A percentile compares a stretch with the other conserved stretches of the same genome.
Conservation (phyloP, 345 rosid species). For the Jatropha curcas region DNA sequence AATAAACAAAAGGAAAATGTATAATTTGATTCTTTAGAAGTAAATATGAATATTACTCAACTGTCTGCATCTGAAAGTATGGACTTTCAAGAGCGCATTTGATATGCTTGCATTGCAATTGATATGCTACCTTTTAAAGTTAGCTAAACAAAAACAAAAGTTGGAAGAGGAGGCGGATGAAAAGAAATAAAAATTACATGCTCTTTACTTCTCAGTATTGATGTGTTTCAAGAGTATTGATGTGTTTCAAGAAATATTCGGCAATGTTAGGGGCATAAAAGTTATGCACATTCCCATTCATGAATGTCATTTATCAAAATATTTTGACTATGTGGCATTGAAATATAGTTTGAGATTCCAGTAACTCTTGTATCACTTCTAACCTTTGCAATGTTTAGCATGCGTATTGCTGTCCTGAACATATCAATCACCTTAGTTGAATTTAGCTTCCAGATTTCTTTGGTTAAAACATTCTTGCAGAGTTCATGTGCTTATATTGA, state of each 20-base stretch:
- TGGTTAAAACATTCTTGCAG: constrained; percentile 6
- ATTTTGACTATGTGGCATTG: not conserved
- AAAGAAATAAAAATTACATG: not conserved
- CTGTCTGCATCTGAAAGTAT: not conserved
- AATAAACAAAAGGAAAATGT: constrained; percentile 8
- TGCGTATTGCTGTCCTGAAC: not conserved
- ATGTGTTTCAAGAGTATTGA: not conserved
- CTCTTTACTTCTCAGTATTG: not conserved
- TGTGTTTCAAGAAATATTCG: not conserved
- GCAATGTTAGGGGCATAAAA: not conserved
- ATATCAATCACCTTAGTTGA: not conserved
- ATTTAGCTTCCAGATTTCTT: constrained; percentile 1
- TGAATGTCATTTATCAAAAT: not conserved
- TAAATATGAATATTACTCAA: not conserved
- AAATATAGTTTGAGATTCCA: not conserved
- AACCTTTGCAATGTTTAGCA: no score
- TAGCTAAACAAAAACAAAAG: not conserved
- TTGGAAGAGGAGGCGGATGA: not conserved
- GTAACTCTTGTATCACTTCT: not conserved
- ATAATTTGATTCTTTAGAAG: constrained; percentile 14
- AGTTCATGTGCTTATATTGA: constrained; percentile 16
- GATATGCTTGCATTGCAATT: not conserved
- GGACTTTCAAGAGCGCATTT: not conserved
- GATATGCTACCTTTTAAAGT: not conserved
- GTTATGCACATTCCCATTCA: not conserved